Base-by-base conservation (phyloP, 805 yeast species). In the Priceomyces medius region DNA sequence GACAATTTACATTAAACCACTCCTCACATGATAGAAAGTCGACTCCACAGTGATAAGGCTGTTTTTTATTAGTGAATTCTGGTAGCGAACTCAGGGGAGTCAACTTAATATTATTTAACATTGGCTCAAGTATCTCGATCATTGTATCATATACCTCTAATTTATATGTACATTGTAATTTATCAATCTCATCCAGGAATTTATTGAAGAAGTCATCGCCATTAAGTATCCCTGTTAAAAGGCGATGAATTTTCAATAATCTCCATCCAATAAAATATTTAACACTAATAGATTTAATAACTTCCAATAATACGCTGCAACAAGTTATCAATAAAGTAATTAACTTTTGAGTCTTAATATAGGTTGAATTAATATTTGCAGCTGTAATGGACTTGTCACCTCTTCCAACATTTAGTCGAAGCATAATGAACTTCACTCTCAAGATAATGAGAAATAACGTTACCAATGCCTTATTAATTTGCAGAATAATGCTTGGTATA, bases 401-500 rank as follows among this genome's bases (percentile, higher is more conserved):
- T n/a, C n/a, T n/a, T n/a, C n/a, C n/a, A n/a, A n/a, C n/a, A n/a
- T n/a, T n/a, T n/a, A 26, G 29, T 10, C 29, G 14, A 26, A 26
- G 14, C 29, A 26, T 12, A 26, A 26, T 12, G 29, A 26, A 26
- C 20, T 39, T 38, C 2, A 41, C 37, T 27, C 47, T 41, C 4
- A 44, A 20, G 7, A 29, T 23, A 16, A 44, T 35, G 4, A 38
- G 31, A 12, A 9, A 12, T 16, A 37, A 12, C 12, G 49, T 35
- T 9, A 51, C 38, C 14, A 44, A 27, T 3, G 58, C 43, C 32
- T 51, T 54, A 29, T 55, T 59, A 20, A 50, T 37, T 2, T 45
- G 45, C 37, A 42, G 37, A 23, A 49, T 48, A 24, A 56, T 49
- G 7, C 45, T 44, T 3, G 61, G 59, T 6, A 49, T 46, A 2